Evolutionary conservation across 1,139 yeast species (phyloP).

Genomic region (Geotrichum siamense): DNA sequence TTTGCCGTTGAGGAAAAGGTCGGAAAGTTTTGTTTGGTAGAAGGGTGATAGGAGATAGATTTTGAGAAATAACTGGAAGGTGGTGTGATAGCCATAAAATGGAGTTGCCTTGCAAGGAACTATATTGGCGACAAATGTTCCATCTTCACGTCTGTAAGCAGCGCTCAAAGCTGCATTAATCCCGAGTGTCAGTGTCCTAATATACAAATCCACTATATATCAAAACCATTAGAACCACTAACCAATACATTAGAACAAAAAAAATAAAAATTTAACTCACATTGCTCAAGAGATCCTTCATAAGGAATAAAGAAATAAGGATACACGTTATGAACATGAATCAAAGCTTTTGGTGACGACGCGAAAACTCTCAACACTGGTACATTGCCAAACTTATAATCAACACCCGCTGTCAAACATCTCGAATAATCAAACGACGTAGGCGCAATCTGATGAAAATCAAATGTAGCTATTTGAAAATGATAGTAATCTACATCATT

Average conservation of each 20-base stretch:
- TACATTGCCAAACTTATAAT: slow-evolving; percentile 38
- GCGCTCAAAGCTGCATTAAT: slow-evolving; percentile 30
- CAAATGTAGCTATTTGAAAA: slow-evolving; percentile 31
- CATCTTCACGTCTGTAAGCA: slow-evolving; percentile 30
- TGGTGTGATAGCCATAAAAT: slow-evolving; percentile 74
- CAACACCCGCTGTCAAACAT: slow-evolving; percentile 24
- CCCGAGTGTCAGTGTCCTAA: slow-evolving; percentile 21
- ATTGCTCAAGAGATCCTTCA: slow-evolving; percentile 34
- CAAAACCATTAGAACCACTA: neutral
- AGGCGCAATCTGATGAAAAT: slow-evolving; percentile 53
- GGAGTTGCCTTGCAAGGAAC: slow-evolving; percentile 69
- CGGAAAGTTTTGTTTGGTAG: slow-evolving; percentile 51
- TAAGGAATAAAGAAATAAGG: slow-evolving; percentile 74
- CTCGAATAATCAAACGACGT: slow-evolving; percentile 37
- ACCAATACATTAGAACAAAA: neutral
- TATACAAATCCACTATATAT: slow-evolving; percentile 23
- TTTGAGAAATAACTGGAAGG: slow-evolving; percentile 57
- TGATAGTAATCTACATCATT: neutral
- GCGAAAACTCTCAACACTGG: slow-evolving; percentile 81
- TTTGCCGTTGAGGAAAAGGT: slow-evolving; percentile 48
- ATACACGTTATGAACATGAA: slow-evolving; percentile 77
- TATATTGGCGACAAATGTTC: slow-evolving; percentile 56
- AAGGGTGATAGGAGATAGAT: slow-evolving; percentile 61
- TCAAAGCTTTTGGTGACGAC: slow-evolving; percentile 43
- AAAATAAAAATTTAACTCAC: slow-evolving; percentile 16